Evolutionary conservation across 2,329 filamentous ascomycete species (phyloP).

Genomic region (Fusarium pseudocircinatum): DNA sequence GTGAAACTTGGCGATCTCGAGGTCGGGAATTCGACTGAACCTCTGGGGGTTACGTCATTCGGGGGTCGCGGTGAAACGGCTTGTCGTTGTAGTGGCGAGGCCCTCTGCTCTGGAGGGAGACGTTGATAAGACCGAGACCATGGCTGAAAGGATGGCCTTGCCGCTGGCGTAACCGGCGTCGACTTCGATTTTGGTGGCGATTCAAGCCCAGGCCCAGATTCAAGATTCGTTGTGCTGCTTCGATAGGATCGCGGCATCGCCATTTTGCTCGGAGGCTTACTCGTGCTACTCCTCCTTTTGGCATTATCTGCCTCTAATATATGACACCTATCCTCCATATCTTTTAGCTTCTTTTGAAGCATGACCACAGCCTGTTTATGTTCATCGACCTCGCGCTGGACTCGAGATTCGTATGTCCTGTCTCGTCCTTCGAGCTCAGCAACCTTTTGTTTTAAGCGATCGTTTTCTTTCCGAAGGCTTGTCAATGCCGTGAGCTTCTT

Average conservation of each 20-base stretch:
- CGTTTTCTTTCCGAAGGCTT: constrained; percentile 47
- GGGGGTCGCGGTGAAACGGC: constrained; percentile 13
- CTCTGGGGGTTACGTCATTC: constrained; percentile 6
- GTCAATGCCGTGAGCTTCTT: constrained; percentile 43
- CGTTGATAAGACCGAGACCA: constrained; percentile 33
- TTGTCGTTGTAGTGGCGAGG: constrained; percentile 16
- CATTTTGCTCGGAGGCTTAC: constrained; percentile 23
- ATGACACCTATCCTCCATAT: constrained; percentile 47
- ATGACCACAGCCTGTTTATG: constrained; percentile 47
- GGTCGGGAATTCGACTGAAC: constrained; percentile 21
- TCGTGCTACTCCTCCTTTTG: constrained; percentile 33
- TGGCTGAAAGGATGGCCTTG: constrained; percentile 26
- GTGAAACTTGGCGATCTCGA: constrained; percentile 43
- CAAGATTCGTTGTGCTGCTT: constrained; percentile 26
- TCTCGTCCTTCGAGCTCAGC: constrained; percentile 51
- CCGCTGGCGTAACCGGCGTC: constrained; percentile 36
- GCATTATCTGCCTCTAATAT: constrained; percentile 43
- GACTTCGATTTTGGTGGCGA: constrained; percentile 38
- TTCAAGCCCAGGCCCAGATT: constrained; percentile 24
- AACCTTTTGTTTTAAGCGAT: constrained; percentile 47
- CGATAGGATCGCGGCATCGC: constrained; percentile 33
- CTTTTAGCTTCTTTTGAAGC: constrained; percentile 49
- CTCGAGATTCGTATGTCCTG: constrained; percentile 51
- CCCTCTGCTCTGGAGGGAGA: constrained; percentile 16
- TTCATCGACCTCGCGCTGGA: constrained; percentile 49